phyloP scores from a whole-genome alignment of 148 eudicot species.

The Suaeda aralocaspica region DNA sequence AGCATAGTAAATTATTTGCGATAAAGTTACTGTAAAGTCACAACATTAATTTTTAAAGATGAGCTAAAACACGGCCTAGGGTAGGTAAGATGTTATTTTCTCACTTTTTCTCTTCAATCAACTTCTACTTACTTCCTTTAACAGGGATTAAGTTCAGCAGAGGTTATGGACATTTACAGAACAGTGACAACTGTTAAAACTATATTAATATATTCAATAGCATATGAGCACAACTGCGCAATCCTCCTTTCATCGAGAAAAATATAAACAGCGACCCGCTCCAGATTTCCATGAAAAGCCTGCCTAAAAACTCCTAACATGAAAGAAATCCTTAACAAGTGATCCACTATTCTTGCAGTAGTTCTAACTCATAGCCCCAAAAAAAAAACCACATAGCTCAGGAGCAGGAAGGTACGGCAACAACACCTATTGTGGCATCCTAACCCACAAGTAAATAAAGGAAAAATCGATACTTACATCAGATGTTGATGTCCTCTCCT shows the following conservation, averaged over 20 bases:
- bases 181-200: neutral
- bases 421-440: neutral
- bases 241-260: neutral
- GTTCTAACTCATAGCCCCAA: no score
- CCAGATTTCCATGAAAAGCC: no score
- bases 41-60: no score
- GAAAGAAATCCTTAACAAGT: no score
- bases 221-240: neutral
- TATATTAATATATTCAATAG: neutral
- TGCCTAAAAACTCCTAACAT: no score
- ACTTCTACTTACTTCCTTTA: neutral
- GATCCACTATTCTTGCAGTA: neutral
- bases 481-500: constrained; percentile 27
- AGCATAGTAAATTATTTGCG: neutral
- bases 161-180: neutral
- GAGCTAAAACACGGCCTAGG: no score
- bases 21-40: neutral
- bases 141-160: neutral
- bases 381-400: no score
- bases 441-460: constrained; percentile 2
- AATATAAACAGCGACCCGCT: neutral
- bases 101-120: neutral
- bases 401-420: neutral
- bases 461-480: constrained; percentile 44
- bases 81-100: neutral